Evolutionary conservation across 108 stramenopile genomes (phyloP).

Genomic region (Skeletonema potamos): DNA sequence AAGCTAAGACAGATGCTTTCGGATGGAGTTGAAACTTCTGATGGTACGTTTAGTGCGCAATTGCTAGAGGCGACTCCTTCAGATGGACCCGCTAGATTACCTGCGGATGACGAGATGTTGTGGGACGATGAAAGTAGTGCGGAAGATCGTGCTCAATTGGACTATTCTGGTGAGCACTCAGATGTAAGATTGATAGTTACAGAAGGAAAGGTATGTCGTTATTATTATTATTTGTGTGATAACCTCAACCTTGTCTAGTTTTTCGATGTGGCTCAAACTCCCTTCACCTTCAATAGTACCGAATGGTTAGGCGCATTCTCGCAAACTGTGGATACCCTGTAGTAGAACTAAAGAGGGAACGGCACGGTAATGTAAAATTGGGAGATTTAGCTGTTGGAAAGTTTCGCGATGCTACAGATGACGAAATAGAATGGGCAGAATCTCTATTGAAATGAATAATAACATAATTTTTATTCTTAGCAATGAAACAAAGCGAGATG

Average conservation of each 20-base stretch:
- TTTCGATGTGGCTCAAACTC: background rate
- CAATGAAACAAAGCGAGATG: background rate
- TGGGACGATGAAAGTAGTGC: constrained; percentile 21
- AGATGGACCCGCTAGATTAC: constrained; percentile 29
- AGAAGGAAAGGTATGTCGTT: constrained; percentile 62
- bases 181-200: constrained; percentile 68
- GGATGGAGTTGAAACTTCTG: constrained; percentile 67
- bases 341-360: constrained; percentile 64
- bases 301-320: constrained; percentile 85
- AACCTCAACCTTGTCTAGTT: background rate
- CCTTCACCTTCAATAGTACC: constrained; percentile 21
- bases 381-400: constrained; percentile 58
- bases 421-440: constrained; percentile 72
- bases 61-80: constrained; percentile 41
- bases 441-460: constrained; percentile 29
- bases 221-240: background rate
- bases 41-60: constrained; percentile 63
- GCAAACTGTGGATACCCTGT: constrained; percentile 83
- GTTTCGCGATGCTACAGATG: constrained; percentile 52
- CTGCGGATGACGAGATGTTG: background rate
- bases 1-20: constrained; percentile 46
- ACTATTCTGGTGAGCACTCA: constrained; percentile 52
- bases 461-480: constrained; percentile 3
- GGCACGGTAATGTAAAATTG: constrained; percentile 60
- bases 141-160: constrained; percentile 38